Percentiles rank a stretch among this genome's conserved stretches.
Evolutionary conservation across 2,329 filamentous ascomycete genomes (phyloP).

Genomic region (Botrytis squamosa): DNA sequence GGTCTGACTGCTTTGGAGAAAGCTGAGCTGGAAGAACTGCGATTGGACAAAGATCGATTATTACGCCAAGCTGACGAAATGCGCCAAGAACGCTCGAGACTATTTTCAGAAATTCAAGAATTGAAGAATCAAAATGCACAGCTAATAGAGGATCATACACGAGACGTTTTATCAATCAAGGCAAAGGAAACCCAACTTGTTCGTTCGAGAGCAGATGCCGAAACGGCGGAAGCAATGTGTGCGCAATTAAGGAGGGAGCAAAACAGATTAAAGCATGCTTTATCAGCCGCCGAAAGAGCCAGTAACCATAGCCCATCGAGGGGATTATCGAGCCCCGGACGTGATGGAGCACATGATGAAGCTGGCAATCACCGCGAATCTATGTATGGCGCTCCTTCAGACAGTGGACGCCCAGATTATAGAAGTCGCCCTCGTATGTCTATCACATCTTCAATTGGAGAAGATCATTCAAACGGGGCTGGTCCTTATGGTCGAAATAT

Average conservation of each 20-base stretch:
- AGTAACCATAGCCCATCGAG: slow-evolving; percentile 35
- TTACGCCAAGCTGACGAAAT: slow-evolving; percentile 75
- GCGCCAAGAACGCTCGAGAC: slow-evolving; percentile 75
- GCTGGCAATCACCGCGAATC: slow-evolving; percentile 58
- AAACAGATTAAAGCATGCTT: slow-evolving; percentile 87
- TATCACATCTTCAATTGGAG: slow-evolving; percentile 63
- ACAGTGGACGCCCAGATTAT: slow-evolving; percentile 31
- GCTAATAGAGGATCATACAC: slow-evolving; percentile 93
- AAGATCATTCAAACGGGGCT: slow-evolving; percentile 74
- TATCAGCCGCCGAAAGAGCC: slow-evolving; percentile 59
- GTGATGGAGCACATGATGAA: slow-evolving; percentile 56
- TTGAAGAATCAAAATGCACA: slow-evolving; percentile 96
- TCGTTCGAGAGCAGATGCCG: slow-evolving; percentile 83
- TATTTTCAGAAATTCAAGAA: slow-evolving; percentile 86
- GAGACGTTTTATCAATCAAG: slow-evolving; percentile 93
- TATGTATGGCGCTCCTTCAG: slow-evolving; percentile 35
- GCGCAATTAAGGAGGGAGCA: slow-evolving; percentile 84
- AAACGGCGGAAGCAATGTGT: slow-evolving; percentile 82
- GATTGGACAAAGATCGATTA: slow-evolving; percentile 77
- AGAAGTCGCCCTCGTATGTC: slow-evolving; percentile 46
- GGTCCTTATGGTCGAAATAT: slow-evolving; percentile 37
- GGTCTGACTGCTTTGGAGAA: slow-evolving; percentile 78
- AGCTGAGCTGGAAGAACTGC: slow-evolving; percentile 88
- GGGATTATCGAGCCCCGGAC: slow-evolving; percentile 42
- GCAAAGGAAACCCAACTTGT: slow-evolving; percentile 98